Base-by-base conservation (phyloP, 2,329 filamentous ascomycete species). In the Metarhizium brunneum region DNA sequence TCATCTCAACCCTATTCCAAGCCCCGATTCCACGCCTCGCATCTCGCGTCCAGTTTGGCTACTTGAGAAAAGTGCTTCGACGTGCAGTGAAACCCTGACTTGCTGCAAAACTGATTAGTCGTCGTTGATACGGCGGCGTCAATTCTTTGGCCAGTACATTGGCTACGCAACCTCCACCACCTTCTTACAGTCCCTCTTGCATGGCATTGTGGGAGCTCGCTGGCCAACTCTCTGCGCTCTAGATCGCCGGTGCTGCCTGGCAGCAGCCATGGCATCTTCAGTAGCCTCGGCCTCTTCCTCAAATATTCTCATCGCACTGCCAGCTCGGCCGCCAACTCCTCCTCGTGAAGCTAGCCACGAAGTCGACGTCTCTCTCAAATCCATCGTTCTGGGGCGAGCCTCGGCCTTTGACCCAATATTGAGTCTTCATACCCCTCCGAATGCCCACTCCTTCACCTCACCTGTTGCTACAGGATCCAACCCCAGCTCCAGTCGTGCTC, bases 291-390 rank as follows among this genome's bases (percentile, higher is more conserved):
- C 65, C 62, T 58, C 66, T 62, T 60, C 67, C 58, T 63, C 63
- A 58, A 63, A 58, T 36, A 52, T 75, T 63, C 71, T 84, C 62
- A 78, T 82, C 59, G 73, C 76, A 56, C 72, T 84, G 54, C 73
- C 77, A 59, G 69, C 80, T 58, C 78, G 83, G 68, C 84, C 84
- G 30, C 84, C 85, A n/a, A 88, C 84, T 38, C 84, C 85, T 50
- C 84, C 84, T n/a, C 79, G 78, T 62, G 81, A 82, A 66, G 71
- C 76, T 40, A 70, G 67, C 35, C 66, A 67, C 62, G 73, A 75
- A 45, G 55, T 64, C 56, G 70, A 72, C 52, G 62, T 65, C 32
- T 62, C 66, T 35, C 61, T 67, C 53, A 74, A 73, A 59, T 63
- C 69, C 42, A 61, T 68, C 38, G 63, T 68, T n/a, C 62, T 71